Evolutionary conservation across 2,329 filamentous ascomycete species (phyloP).

Genomic region (Fusarium piperis): DNA sequence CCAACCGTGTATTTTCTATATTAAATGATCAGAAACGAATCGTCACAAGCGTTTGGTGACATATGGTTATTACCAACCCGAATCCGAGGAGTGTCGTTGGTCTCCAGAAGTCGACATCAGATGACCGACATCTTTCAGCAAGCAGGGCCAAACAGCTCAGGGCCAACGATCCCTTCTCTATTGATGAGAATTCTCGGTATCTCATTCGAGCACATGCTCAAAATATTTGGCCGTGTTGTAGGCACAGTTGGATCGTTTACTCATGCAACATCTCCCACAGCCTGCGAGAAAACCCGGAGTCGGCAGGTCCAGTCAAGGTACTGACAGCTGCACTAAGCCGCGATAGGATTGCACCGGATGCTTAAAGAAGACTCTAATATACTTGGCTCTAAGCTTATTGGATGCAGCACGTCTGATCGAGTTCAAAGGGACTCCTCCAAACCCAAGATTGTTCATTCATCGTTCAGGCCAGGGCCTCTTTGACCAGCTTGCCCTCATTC

Average conservation of each 20-base stretch:
- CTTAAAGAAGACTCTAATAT: neutral
- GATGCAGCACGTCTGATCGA: neutral
- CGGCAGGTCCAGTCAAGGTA: neutral
- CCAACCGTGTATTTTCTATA: neutral
- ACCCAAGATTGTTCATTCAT: neutral
- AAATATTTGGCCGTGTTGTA: neutral
- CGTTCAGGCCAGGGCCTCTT: neutral
- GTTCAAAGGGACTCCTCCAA: neutral
- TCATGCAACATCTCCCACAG: neutral
- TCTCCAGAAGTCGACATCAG: neutral
- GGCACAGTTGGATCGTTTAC: neutral
- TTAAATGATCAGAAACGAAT: neutral
- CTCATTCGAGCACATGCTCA: neutral
- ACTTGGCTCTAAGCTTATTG: neutral
- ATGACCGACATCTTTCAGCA: neutral
- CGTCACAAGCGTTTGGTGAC: too few relatives aligned
- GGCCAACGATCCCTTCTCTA: neutral
- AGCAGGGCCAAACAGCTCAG: neutral
- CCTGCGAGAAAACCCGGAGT: neutral
- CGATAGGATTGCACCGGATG: neutral
- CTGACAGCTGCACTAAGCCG: neutral
- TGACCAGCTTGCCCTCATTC: neutral
- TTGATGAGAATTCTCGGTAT: rapidly evolving
- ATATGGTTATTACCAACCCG: neutral
- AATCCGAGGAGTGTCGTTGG: neutral